Evolutionary conservation across 2,329 filamentous ascomycete species (phyloP).

Genomic region (Phyllosticta citriasiana): DNA sequence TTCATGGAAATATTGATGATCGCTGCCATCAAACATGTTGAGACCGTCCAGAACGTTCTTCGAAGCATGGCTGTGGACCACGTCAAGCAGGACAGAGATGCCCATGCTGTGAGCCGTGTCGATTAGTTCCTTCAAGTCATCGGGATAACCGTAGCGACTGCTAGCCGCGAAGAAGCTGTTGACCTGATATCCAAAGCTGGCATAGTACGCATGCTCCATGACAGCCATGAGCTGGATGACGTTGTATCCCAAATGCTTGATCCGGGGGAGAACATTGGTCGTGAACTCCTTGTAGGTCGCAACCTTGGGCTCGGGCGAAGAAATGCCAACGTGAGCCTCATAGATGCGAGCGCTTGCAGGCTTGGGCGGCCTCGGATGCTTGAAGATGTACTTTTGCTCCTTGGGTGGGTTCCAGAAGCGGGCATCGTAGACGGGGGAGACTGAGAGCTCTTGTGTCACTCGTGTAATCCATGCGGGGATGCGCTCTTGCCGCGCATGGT

Average conservation of each 20-base stretch:
- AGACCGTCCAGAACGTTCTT: slow-evolving; percentile 94
- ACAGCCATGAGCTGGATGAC: slow-evolving; percentile 97
- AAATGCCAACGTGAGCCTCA: slow-evolving; percentile 98
- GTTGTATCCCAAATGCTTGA: slow-evolving; percentile 87
- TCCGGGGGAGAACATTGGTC: slow-evolving; percentile 78
- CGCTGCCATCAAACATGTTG: slow-evolving; percentile 91
- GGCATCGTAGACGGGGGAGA: slow-evolving; percentile 89
- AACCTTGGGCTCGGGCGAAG: slow-evolving; percentile 77
- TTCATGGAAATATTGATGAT: slow-evolving; percentile 91
- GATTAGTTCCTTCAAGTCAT: slow-evolving; percentile 92
- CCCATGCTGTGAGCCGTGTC: slow-evolving; percentile 90
- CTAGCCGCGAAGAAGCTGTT: slow-evolving; percentile 98
- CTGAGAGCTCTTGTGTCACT: slow-evolving; percentile 81
- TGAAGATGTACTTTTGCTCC: slow-evolving; percentile 70
- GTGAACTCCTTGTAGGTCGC: slow-evolving; percentile 98
- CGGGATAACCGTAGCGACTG: slow-evolving; percentile 85
- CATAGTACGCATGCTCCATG: slow-evolving; percentile 99
- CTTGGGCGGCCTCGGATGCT: slow-evolving; percentile 71
- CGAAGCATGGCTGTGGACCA: slow-evolving; percentile 95
- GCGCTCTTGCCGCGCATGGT: slow-evolving; percentile 69
- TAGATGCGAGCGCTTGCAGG: slow-evolving; percentile 84
- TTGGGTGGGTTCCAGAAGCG: slow-evolving; percentile 92
- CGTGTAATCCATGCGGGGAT: slow-evolving; percentile 96
- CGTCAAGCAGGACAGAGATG: slow-evolving; percentile 81
- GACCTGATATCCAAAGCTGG: slow-evolving; percentile 96